These are phyloP conservation scores for Globisporangium uncinulatum DNA, from an alignment of 352 stramenopile genomes.

Conservation along the genomic window DNA sequence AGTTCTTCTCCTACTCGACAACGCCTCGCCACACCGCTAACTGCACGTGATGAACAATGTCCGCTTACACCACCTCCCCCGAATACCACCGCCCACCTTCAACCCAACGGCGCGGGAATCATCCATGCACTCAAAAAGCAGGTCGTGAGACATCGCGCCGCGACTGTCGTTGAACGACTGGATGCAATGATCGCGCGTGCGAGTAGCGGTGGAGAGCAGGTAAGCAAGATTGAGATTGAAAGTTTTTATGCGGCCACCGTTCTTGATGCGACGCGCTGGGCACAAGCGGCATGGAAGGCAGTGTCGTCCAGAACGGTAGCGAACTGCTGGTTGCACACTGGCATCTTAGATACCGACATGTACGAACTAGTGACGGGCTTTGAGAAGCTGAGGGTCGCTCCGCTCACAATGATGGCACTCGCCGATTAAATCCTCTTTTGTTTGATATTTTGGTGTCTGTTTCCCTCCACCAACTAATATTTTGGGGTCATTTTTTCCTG, in stretches of 20 bases:
- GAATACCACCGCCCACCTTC: neutral
- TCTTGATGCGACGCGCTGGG: neutral
- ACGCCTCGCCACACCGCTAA: neutral
- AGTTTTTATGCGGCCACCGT: neutral
- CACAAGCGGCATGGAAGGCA: neutral
- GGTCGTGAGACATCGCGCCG: neutral
- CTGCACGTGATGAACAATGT: neutral
- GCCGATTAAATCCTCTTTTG: neutral
- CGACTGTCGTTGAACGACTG: neutral
- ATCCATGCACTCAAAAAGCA: neutral
- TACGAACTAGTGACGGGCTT: neutral
- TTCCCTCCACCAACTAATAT: neutral
- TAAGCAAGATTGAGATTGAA: neutral
- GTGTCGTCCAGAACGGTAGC: neutral
- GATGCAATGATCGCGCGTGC: neutral
- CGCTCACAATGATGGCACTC: neutral
- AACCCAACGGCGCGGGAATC: neutral
- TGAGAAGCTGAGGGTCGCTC: neutral
- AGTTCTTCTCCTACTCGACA: neutral
- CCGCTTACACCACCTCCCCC: neutral
- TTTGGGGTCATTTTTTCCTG: too few species aligned
- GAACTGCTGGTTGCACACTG: neutral
- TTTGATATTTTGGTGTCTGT: neutral
- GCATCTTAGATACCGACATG: neutral
- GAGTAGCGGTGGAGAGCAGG: neutral